phyloP scores from a whole-genome alignment of 2,329 filamentous ascomycete species.

The Microthyrium microscopicum region DNA sequence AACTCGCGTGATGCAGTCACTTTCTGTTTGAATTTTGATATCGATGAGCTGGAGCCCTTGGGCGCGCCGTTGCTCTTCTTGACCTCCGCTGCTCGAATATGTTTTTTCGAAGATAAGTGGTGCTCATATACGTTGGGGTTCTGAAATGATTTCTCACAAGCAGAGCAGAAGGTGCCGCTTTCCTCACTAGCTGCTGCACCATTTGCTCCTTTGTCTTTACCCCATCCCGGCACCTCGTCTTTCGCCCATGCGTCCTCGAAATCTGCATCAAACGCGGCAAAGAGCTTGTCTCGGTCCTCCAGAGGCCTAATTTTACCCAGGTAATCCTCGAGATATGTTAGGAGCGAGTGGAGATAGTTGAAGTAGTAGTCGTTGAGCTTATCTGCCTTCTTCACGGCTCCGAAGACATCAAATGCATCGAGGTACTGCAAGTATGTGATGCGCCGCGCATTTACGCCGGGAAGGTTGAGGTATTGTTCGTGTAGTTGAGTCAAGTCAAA shows the following conservation, averaged over 20 bases:
- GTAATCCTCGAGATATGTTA: constrained; percentile 74
- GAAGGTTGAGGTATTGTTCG: constrained; percentile 80
- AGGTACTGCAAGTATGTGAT: constrained; percentile 86
- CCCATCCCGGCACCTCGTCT: constrained; percentile 67
- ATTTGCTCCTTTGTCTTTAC: constrained; percentile 31
- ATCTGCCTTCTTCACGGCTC: constrained; percentile 59
- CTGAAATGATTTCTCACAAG: constrained; percentile 88
- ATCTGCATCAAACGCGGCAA: constrained; percentile 61
- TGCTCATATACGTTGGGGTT: constrained; percentile 89
- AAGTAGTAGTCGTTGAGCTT: constrained; percentile 92
- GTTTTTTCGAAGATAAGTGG: constrained; percentile 82
- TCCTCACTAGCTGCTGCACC: constrained; percentile 28
- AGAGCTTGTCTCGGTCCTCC: constrained; percentile 67
- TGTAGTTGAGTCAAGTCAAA: constrained; percentile 75
- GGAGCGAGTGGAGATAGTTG: constrained; percentile 65
- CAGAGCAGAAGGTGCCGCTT: constrained; percentile 72
- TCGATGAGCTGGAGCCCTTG: neutral
- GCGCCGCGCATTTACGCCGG: constrained; percentile 45
- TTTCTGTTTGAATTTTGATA: constrained; percentile 57
- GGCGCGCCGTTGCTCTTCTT: constrained; percentile 20
- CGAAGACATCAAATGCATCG: constrained; percentile 77
- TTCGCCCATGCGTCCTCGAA: constrained; percentile 73
- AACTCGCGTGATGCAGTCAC: constrained; percentile 82
- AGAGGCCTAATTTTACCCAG: constrained; percentile 71
- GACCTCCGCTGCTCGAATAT: constrained; percentile 62